phyloP scores from a whole-genome alignment of 73 alveolate species.

The Paramecium sexaurelia region DNA sequence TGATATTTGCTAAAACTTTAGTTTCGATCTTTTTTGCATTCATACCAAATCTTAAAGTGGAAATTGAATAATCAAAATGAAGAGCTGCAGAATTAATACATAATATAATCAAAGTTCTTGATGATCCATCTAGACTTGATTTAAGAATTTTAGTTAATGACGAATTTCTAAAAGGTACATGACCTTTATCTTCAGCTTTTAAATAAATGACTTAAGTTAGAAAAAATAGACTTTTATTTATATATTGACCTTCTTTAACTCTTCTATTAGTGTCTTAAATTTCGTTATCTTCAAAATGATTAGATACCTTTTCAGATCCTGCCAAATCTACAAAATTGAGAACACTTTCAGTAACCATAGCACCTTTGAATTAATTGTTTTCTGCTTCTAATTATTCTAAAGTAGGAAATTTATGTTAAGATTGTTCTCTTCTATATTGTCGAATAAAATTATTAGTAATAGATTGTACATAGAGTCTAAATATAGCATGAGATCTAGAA shows the following conservation, averaged over 20 bases:
- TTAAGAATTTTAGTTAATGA: slow-evolving; percentile 95
- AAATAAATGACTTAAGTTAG: slow-evolving; percentile 84
- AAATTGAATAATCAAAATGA: slow-evolving; percentile 54
- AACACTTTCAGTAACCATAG: slow-evolving; percentile 56
- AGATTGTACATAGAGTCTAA: slow-evolving; percentile 72
- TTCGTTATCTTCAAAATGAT: slow-evolving; percentile 34
- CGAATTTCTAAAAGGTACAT: slow-evolving; percentile 95
- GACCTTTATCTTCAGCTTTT: slow-evolving; percentile 84
- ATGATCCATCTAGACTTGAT: slow-evolving; percentile 96
- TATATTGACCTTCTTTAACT: slow-evolving; percentile 88
- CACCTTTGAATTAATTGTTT: slow-evolving; percentile 1
- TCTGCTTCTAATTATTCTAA: background rate
- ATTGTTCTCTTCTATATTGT: slow-evolving; percentile 49
- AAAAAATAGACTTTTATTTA: slow-evolving; percentile 84
- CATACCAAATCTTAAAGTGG: slow-evolving; percentile 70
- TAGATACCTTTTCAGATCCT: slow-evolving; percentile 95
- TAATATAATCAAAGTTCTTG: slow-evolving; percentile 94
- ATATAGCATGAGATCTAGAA: slow-evolving; percentile 88
- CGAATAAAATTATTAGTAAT: slow-evolving; percentile 27
- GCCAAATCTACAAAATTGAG: slow-evolving; percentile 96
- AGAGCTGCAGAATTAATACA: slow-evolving; percentile 49
- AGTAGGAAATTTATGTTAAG: slow-evolving; percentile 34
- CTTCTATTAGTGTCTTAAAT: slow-evolving; percentile 63
- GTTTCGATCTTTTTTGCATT: slow-evolving; percentile 67
- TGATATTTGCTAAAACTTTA: slow-evolving; percentile 12